phyloP scores from a whole-genome alignment of 192 early-diverging fungal species.

The Entomortierella chlamydospora region DNA sequence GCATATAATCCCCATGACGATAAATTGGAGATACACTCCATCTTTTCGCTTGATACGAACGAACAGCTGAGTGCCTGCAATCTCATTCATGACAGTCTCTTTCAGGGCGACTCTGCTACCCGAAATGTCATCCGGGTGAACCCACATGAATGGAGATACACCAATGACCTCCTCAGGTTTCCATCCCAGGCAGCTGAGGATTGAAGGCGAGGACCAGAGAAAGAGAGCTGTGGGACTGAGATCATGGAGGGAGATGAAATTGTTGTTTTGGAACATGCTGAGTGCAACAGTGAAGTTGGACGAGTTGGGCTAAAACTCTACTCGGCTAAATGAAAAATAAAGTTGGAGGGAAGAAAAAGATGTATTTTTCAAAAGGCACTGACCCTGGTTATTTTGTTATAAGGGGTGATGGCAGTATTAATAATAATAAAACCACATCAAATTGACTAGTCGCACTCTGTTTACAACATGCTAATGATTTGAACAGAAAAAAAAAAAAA shows the following conservation, averaged over 20 bases:
- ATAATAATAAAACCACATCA: too few relatives aligned
- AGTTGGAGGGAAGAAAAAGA: too few relatives aligned
- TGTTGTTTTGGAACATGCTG: slow-evolving; percentile 16
- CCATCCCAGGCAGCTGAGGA: slow-evolving; percentile 55
- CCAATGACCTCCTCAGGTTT: slow-evolving; percentile 53
- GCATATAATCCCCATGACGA: slow-evolving; percentile 4
- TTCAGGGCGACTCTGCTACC: slow-evolving; percentile 24
- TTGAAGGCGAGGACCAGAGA: slow-evolving; percentile 42
- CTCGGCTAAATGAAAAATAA: too few relatives aligned
- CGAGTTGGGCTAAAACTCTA: too few relatives aligned
- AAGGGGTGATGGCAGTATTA: too few relatives aligned
- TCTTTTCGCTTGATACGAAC: slow-evolving; percentile 41
- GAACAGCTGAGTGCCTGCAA: slow-evolving; percentile 37
- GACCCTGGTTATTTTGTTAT: too few relatives aligned
- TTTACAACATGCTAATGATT: too few relatives aligned
- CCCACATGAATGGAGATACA: slow-evolving; percentile 22
- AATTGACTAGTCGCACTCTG: too few relatives aligned
- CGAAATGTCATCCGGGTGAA: slow-evolving; percentile 43
- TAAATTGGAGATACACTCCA: slow-evolving; percentile 6
- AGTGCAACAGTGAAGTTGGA: too few relatives aligned
- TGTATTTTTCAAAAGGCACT: too few relatives aligned
- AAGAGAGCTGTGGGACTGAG: slow-evolving; percentile 23
- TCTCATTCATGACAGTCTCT: slow-evolving; percentile 42
- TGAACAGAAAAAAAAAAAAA: too few relatives aligned
- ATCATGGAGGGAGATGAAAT: slow-evolving; percentile 58